Conservation (phyloP, 1,284 basidiomycete species). For the Pseudozyma pruni region DNA sequence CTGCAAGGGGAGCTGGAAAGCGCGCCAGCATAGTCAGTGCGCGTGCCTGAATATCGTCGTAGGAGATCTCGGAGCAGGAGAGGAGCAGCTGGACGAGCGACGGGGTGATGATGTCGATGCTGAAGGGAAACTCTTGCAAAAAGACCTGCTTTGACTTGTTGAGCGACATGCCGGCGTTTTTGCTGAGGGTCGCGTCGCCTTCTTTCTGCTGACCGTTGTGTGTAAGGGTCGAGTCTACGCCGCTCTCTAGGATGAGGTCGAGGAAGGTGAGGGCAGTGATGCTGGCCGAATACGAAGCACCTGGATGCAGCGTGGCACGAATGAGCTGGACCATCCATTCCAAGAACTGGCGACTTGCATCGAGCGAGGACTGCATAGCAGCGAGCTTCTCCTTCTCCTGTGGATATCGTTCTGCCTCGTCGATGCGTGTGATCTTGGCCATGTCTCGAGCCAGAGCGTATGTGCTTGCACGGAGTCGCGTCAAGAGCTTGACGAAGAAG, state of each 20-base stretch:
- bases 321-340: slow-evolving; percentile 36
- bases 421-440: slow-evolving; percentile 38
- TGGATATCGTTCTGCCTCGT: slow-evolving; percentile 30
- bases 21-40: slow-evolving; percentile 51
- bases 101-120: slow-evolving; percentile 29
- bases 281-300: slow-evolving; percentile 59
- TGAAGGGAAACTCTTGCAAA: slow-evolving; percentile 42
- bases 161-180: slow-evolving; percentile 49
- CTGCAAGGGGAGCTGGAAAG: slow-evolving; percentile 48
- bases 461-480: slow-evolving; percentile 54
- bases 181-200: slow-evolving; percentile 23
- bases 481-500: slow-evolving; percentile 57
- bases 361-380: slow-evolving; percentile 15
- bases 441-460: slow-evolving; percentile 46
- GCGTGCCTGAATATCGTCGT: slow-evolving; percentile 53
- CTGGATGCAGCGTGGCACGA: slow-evolving; percentile 53
- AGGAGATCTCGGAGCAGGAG: slow-evolving; percentile 56
- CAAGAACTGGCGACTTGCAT: slow-evolving; percentile 37
- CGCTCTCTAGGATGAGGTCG: slow-evolving; percentile 52
- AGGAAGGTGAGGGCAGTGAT: slow-evolving; percentile 56
- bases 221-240: slow-evolving; percentile 40
- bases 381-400: slow-evolving; percentile 39
- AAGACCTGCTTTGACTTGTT: slow-evolving; percentile 56
- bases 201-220: slow-evolving; percentile 9
- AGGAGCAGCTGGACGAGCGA: slow-evolving; percentile 51